A percentile compares a stretch with the other conserved stretches of the same genome.
These are phyloP conservation scores for Paramecium caudatum DNA, from an alignment of 73 alveolate genomes.

Conservation along the genomic window DNA sequence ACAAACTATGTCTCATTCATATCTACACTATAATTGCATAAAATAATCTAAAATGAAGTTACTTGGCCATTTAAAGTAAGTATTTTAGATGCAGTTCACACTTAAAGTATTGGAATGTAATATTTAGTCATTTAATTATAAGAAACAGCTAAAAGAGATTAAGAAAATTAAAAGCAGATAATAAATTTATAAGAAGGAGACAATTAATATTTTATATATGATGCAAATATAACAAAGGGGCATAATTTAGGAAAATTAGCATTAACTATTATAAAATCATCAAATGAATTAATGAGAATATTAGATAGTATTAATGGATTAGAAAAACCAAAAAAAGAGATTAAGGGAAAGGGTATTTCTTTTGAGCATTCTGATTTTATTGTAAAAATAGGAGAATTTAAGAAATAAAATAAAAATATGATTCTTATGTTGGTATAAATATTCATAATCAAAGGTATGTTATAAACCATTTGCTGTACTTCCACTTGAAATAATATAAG, in stretches of 20 bases:
- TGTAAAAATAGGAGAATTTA: constrained; percentile 21
- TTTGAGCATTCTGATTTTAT: not conserved
- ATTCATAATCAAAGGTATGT: not conserved
- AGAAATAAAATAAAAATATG: not conserved
- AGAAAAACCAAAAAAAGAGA: not conserved
- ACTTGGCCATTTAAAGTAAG: not conserved
- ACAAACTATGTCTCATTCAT: not conserved
- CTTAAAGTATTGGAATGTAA: not conserved
- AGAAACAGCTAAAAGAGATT: not conserved
- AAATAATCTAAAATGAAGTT: not conserved
- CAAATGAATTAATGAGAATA: constrained; percentile 1
- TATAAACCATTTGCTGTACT: not conserved
- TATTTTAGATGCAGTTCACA: not conserved
- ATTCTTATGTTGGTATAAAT: not conserved
- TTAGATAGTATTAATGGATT: not conserved
- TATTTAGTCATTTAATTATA: constrained; percentile 15
- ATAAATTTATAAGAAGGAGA: constrained; percentile 2
- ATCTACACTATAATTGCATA: not conserved
- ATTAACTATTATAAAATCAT: not conserved
- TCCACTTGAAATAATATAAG: not conserved
- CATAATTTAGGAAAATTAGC: not conserved
- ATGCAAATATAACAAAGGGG: not conserved
- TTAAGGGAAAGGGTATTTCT: not conserved
- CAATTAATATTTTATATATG: not conserved
- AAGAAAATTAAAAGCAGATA: not conserved